phyloP scores from a whole-genome alignment of 306 rosid genomes.

The Alnus rubra region DNA sequence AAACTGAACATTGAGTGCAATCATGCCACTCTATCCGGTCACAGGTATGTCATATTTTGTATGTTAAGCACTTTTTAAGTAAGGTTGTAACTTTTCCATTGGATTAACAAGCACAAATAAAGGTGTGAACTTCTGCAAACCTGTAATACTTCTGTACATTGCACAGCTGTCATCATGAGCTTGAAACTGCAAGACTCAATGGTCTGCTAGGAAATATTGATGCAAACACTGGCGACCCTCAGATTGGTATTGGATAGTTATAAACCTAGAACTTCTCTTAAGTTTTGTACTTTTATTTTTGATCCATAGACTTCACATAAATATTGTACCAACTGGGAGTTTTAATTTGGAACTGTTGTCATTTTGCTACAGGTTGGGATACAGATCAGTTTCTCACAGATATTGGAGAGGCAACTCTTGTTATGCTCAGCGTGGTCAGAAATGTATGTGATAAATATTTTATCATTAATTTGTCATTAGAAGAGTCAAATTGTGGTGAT shows the following conservation, averaged over 20 bases:
- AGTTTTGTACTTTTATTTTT: not conserved
- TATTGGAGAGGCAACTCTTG: constrained; percentile 80
- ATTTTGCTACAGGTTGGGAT: constrained; percentile 76
- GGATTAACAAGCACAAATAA: constrained; percentile 19
- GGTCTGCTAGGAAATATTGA: constrained; percentile 87
- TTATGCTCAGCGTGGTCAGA: constrained; percentile 80
- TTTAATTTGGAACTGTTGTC: constrained; percentile 25
- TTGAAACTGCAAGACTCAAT: constrained; percentile 93
- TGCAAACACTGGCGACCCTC: constrained; percentile 98
- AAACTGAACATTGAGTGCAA: constrained; percentile 96
- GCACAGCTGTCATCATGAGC: constrained; percentile 87
- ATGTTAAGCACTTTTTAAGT: not conserved
- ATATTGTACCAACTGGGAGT: constrained; percentile 9
- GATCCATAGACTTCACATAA: not conserved
- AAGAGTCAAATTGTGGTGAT: constrained; percentile 1
- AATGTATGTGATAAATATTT: constrained; percentile 47
- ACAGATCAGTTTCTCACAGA: constrained; percentile 94
- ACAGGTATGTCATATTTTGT: constrained; percentile 57
- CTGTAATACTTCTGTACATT: constrained; percentile 8
- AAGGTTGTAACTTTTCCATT: constrained; percentile 9
- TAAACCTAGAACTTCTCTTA: not conserved
- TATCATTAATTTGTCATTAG: not conserved
- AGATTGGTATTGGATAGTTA: constrained; percentile 56
- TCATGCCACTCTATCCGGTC: constrained; percentile 96
- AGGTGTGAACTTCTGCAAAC: constrained; percentile 16